Evolutionary conservation across 208 protist species (phyloP).

Genomic region (Crithidia fasciculata): DNA sequence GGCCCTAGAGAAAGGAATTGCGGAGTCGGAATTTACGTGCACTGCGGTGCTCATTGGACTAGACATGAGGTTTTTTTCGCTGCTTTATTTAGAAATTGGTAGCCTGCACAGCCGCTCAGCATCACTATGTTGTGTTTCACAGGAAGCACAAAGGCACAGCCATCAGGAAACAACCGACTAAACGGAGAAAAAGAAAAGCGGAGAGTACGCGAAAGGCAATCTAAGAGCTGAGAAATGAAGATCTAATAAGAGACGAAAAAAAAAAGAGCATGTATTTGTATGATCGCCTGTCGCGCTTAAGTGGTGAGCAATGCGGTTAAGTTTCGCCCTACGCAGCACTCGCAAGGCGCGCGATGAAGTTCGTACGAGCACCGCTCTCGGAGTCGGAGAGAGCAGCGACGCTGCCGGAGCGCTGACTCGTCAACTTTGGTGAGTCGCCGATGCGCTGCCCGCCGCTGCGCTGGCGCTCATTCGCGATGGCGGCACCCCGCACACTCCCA

Average conservation of each 20-base stretch:
- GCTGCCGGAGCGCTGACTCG: conserved; percentile 8
- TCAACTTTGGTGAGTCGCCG: conserved; percentile 21
- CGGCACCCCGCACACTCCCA: conserved; percentile 11
- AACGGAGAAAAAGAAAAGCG: too few relatives aligned
- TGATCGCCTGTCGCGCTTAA: too few relatives aligned
- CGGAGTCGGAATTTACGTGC: too few relatives aligned
- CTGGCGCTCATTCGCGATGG: conserved; percentile 28
- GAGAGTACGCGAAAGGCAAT: too few relatives aligned
- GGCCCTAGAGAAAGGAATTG: too few relatives aligned
- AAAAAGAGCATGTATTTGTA: conserved; percentile 3
- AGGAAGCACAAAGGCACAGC: too few relatives aligned
- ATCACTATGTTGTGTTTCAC: too few relatives aligned
- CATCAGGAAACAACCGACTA: too few relatives aligned
- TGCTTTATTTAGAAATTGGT: too few relatives aligned
- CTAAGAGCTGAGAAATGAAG: neutral
- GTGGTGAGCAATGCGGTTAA: neutral
- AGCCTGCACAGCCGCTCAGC: too few relatives aligned
- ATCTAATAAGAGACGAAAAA: conserved; percentile 13
- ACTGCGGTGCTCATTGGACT: too few relatives aligned
- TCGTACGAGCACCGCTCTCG: conserved; percentile 16
- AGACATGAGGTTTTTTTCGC: too few relatives aligned
- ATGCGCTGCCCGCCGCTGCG: conserved; percentile 10
- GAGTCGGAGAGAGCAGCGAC: conserved; percentile 14
- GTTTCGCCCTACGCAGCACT: neutral
- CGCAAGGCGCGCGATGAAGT: conserved; percentile 5